phyloP scores from a whole-genome alignment of 2,329 filamentous ascomycete genomes.

The Tolypocladium sp. region DNA sequence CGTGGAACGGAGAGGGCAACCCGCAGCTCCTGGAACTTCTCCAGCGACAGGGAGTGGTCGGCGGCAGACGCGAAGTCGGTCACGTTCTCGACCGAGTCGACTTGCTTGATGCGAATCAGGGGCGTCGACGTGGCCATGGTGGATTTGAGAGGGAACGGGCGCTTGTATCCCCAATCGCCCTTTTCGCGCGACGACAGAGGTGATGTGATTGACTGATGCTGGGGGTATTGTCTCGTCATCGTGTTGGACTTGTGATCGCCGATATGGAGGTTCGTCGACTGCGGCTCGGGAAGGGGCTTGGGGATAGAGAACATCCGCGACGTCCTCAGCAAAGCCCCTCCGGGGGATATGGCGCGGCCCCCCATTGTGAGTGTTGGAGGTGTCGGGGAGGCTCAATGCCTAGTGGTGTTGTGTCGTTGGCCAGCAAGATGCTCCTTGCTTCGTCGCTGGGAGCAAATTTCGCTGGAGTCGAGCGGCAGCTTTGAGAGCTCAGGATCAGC shows the following conservation, averaged over 20 bases:
- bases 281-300: slow-evolving; percentile 58
- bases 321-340: slow-evolving; percentile 64
- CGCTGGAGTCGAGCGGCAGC: slow-evolving; percentile 5
- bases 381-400: slow-evolving; percentile 19
- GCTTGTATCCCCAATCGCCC: slow-evolving; percentile 91
- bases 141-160: slow-evolving; percentile 67
- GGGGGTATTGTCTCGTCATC: slow-evolving; percentile 67
- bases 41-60: slow-evolving; percentile 70
- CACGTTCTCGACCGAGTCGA: slow-evolving; percentile 80
- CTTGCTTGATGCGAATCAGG: slow-evolving; percentile 62
- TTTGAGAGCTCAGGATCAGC: slow-evolving; percentile 11
- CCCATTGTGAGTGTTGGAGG: slow-evolving; percentile 20
- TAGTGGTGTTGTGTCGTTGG: slow-evolving; percentile 9
- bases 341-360: slow-evolving; percentile 41
- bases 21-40: slow-evolving; percentile 79
- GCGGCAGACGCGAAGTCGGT: slow-evolving; percentile 81
- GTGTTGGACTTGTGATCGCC: slow-evolving; percentile 26
- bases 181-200: slow-evolving; percentile 60
- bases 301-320: slow-evolving; percentile 89
- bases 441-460: slow-evolving; percentile 17
- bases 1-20: slow-evolving; percentile 56
- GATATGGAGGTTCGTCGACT: slow-evolving; percentile 31
- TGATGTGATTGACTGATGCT: slow-evolving; percentile 72
- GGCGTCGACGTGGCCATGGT: slow-evolving; percentile 67
- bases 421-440: not conserved